Percentiles rank a stretch among this genome's conserved stretches.
Conservation (phyloP, 2,329 filamentous ascomycete genomes). For the Epichloe brachyelytri region DNA sequence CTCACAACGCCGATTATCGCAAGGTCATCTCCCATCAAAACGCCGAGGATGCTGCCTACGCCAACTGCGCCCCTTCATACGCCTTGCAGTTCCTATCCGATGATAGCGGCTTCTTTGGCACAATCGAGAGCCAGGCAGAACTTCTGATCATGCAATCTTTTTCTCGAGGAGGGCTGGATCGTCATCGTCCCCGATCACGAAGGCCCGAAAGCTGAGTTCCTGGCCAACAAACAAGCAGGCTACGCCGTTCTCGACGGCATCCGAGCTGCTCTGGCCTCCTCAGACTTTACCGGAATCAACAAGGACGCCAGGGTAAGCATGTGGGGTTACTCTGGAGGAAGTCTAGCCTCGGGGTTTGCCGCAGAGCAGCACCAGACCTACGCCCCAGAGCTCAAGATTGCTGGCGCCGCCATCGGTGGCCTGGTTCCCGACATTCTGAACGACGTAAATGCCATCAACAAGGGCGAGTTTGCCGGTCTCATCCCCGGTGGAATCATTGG, state of each 20-base stretch:
- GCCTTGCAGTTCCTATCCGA: slow-evolving; percentile 9
- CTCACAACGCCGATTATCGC: slow-evolving; percentile 15
- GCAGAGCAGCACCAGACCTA: slow-evolving; percentile 7
- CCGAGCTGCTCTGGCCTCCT: slow-evolving; percentile 23
- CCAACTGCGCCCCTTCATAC: slow-evolving; percentile 20
- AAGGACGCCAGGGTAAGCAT: slow-evolving; percentile 23
- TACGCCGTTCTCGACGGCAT: slow-evolving; percentile 31
- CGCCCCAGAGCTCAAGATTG: slow-evolving; percentile 10
- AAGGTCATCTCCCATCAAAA: slow-evolving; percentile 29
- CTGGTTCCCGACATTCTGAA: slow-evolving; percentile 8
- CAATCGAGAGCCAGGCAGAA: slow-evolving; percentile 14
- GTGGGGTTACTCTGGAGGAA: slow-evolving; percentile 26
- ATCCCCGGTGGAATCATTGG: slow-evolving; percentile 12
- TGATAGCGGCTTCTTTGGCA: slow-evolving; percentile 22
- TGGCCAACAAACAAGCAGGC: slow-evolving; percentile 26
- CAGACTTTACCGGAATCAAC: slow-evolving; percentile 16
- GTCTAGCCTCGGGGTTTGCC: slow-evolving; percentile 1
- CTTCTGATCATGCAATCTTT: slow-evolving; percentile 12
- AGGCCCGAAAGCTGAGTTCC: slow-evolving; percentile 28
- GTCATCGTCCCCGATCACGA: slow-evolving; percentile 37
- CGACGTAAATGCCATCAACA: slow-evolving; percentile 8
- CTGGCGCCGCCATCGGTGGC: slow-evolving; percentile 13
- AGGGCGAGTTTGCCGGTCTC: slow-evolving; percentile 8
- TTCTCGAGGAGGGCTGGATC: slow-evolving; percentile 31
- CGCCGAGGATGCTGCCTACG: slow-evolving; percentile 25